Base-by-base conservation (phyloP, 2,329 filamentous ascomycete species). In the Alternaria tenuissima region DNA sequence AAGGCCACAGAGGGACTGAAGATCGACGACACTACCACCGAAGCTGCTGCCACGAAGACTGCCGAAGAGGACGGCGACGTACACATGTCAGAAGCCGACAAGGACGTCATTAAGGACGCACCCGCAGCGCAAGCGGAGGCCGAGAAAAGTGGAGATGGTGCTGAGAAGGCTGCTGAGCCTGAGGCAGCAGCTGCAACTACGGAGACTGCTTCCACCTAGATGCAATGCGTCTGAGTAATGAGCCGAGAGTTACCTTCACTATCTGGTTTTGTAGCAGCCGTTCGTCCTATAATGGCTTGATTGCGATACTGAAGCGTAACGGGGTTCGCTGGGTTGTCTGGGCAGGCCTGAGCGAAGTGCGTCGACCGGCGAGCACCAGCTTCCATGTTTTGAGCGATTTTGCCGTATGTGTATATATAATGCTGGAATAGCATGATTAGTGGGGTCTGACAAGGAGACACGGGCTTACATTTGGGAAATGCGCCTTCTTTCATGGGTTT, bases 1-100 rank as follows among this genome's bases (percentile, higher is more conserved):
- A 78, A 82, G 61, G 72, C 71, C 42, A 38, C 46, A 36, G 69
- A 74, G 48, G 66, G 70, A 4, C 61, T 64, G 20, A 53, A 65
- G 39, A 71, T 72, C 48, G 65, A 67, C 1, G 64, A 69, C n/a
- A 46, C 72, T 24, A 71, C 76, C 4, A 48, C 65, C 39, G 66
- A 68, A 16, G 24, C 65, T 22, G 61, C 71, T 41, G 55, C 61
- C 26, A 52, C 59, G 4, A 76, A 73, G 55, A 38, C 63, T 9
- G 56, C 66, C 5, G 70, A 71, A 38, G 60, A 44, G 18, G 69
- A 72, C 39, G 71, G 68, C 43, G 72, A 76, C 52, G 65, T 74
- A 24, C 14, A 67, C 12, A 74, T 74, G 73, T 56, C 64, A 49
- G 70, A 71, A 32, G 66, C 68, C 9, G 66, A 71, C 39, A 67